Evolutionary conservation across 1,284 basidiomycete species (phyloP).

Genomic region (Entoloma clypeatum): DNA sequence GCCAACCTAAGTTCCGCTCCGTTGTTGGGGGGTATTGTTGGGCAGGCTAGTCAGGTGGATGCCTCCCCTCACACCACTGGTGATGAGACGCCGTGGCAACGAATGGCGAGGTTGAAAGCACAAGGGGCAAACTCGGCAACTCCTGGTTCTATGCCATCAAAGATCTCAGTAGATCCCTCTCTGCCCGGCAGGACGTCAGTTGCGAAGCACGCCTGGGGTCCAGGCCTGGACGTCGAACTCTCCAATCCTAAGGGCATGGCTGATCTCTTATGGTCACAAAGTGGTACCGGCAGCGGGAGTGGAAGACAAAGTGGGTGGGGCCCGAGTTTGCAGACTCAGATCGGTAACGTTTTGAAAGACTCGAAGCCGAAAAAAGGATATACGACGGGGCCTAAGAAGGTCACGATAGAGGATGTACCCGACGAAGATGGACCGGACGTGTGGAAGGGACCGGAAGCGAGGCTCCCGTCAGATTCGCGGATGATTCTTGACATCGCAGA

Average conservation of each 20-base stretch:
- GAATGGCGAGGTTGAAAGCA: slow-evolving; percentile 14
- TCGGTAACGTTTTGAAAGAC: slow-evolving; percentile 32
- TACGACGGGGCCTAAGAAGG: slow-evolving; percentile 23
- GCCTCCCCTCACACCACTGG: slow-evolving; percentile 1
- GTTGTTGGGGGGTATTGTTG: too few relatives aligned
- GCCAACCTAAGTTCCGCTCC: too few relatives aligned
- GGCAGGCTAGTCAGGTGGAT: background rate
- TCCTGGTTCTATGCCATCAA: slow-evolving; percentile 1
- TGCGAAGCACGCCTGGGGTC: slow-evolving; percentile 11
- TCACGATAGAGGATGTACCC: slow-evolving; percentile 37
- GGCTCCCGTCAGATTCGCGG: slow-evolving; percentile 34
- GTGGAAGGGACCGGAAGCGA: slow-evolving; percentile 22
- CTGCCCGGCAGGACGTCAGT: slow-evolving; percentile 6
- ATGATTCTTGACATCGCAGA: slow-evolving; percentile 32
- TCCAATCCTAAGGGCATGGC: too few relatives aligned
- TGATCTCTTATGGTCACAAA: too few relatives aligned
- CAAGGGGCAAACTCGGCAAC: slow-evolving; percentile 3
- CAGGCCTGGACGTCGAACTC: too few relatives aligned
- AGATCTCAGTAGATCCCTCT: slow-evolving; percentile 10
- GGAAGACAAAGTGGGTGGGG: too few relatives aligned
- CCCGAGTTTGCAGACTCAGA: too few relatives aligned
- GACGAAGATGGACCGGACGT: slow-evolving; percentile 39
- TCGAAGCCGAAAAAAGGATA: slow-evolving; percentile 18
- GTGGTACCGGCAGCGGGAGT: too few relatives aligned
- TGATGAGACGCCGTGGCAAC: slow-evolving; percentile 19